Evolutionary conservation across 139 green algal species (phyloP).

Genomic region (Chloropicon primus): DNA sequence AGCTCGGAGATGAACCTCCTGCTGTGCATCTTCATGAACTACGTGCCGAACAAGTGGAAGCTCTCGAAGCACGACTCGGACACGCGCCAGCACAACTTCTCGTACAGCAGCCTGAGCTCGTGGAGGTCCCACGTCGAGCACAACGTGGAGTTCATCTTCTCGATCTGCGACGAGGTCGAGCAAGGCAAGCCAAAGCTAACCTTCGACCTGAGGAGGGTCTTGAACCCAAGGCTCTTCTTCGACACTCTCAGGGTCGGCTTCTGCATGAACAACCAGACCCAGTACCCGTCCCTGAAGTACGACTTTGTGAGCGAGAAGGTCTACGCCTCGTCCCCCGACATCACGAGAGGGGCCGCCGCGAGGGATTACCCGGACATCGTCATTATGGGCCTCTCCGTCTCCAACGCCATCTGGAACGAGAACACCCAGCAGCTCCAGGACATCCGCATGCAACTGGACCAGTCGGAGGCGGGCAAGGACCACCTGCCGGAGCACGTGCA

Average conservation of each 20-base stretch:
- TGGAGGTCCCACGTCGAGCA: neutral
- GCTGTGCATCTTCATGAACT: neutral
- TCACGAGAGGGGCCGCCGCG: too few species aligned
- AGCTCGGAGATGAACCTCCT: neutral
- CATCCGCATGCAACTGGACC: neutral
- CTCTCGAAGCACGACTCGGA: neutral
- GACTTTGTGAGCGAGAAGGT: neutral
- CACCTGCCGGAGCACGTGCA: neutral
- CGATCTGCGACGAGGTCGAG: neutral
- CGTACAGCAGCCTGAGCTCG: neutral
- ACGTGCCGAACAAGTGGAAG: neutral
- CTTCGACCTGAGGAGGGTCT: neutral
- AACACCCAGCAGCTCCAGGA: neutral
- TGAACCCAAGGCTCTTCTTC: neutral
- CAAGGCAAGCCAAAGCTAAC: neutral
- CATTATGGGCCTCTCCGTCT: neutral
- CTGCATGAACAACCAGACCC: neutral
- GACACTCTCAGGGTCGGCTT: neutral
- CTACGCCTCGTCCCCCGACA: neutral
- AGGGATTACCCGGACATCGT: neutral
- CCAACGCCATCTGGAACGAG: neutral
- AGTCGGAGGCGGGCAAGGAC: neutral
- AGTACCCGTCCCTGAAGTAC: neutral
- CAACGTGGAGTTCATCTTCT: neutral
- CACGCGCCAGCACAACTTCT: neutral